Conservation (phyloP, 805 yeast genomes). For the Metschnikowia amazonensis region DNA sequence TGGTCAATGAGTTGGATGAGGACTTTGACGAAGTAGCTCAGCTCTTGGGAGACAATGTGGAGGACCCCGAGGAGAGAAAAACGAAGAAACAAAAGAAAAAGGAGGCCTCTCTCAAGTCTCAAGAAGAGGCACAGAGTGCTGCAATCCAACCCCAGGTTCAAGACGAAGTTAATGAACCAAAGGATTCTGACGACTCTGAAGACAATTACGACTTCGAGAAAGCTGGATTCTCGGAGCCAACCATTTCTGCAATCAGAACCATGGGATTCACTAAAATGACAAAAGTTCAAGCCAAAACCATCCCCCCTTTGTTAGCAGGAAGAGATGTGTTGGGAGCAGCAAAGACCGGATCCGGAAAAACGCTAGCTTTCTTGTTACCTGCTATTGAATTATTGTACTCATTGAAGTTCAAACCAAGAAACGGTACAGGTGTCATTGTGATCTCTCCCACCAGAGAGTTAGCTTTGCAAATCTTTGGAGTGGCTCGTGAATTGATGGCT, state of each 20-base stretch:
- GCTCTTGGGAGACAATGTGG: slow-evolving; percentile 43
- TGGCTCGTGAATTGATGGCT: slow-evolving; percentile 90
- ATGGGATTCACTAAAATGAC: slow-evolving; percentile 96
- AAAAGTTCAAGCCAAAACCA: slow-evolving; percentile 89
- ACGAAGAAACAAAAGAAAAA: slow-evolving; percentile 22
- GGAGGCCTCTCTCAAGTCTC: slow-evolving; percentile 17
- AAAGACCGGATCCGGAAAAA: slow-evolving; percentile 98
- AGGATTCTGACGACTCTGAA: slow-evolving; percentile 25
- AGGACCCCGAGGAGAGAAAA: slow-evolving; percentile 36
- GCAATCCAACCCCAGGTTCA: slow-evolving; percentile 31
- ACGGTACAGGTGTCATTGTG: slow-evolving; percentile 95
- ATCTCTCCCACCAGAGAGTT: slow-evolving; percentile 97
- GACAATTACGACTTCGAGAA: slow-evolving; percentile 34
- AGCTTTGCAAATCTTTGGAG: slow-evolving; percentile 96
- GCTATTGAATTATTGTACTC: slow-evolving; percentile 91
- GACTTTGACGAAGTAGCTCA: slow-evolving; percentile 57
- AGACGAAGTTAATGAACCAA: slow-evolving; percentile 22
- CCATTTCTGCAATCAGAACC: slow-evolving; percentile 71
- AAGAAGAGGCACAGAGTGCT: slow-evolving; percentile 22
- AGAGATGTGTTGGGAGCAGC: slow-evolving; percentile 99
- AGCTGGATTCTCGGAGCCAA: slow-evolving; percentile 70
- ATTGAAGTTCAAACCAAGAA: slow-evolving; percentile 92
- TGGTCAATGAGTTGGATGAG: slow-evolving; percentile 52
- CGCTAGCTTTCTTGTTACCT: slow-evolving; percentile 91
- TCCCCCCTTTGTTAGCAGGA: slow-evolving; percentile 95